These are phyloP conservation scores for Nigrospora oryzae DNA, from an alignment of 2,329 filamentous ascomycete genomes.

Conservation along the genomic window DNA sequence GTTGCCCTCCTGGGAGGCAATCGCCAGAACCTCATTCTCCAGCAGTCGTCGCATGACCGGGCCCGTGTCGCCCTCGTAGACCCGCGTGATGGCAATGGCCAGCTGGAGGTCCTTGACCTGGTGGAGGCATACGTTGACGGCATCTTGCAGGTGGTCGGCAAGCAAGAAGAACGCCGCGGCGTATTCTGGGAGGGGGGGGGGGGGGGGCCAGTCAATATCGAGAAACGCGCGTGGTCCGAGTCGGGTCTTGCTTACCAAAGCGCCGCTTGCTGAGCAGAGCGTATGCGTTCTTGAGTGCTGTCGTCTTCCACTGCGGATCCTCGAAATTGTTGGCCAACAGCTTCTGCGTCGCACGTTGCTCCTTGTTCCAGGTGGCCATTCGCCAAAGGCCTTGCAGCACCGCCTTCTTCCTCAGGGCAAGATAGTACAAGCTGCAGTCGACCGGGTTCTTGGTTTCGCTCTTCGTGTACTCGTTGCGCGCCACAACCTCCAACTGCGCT, in stretches of 20 bases:
- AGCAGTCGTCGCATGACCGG: constrained; percentile 66
- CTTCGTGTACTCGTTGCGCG: constrained; percentile 87
- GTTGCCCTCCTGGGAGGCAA: constrained; percentile 75
- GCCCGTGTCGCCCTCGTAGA: constrained; percentile 80
- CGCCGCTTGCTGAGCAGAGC: constrained; percentile 83
- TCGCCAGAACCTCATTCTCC: constrained; percentile 67
- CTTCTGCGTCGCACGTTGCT: constrained; percentile 72
- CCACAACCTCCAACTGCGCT: constrained; percentile 80
- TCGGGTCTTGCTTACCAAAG: constrained; percentile 51
- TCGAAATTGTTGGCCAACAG: constrained; percentile 87
- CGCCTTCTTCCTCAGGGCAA: constrained; percentile 84
- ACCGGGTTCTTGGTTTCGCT: constrained; percentile 82
- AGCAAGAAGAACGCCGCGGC: constrained; percentile 93
- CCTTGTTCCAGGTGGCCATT: constrained; percentile 82
- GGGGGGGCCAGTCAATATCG: constrained; percentile 30
- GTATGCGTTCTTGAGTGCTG: constrained; percentile 93
- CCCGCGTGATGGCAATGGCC: constrained; percentile 77
- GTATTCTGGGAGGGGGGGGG: constrained; percentile 76
- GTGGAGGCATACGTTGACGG: constrained; percentile 76
- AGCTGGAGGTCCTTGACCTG: constrained; percentile 86
- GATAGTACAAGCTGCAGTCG: constrained; percentile 84
- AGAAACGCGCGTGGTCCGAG: background rate
- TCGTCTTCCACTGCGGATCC: constrained; percentile 77
- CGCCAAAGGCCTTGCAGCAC: constrained; percentile 89
- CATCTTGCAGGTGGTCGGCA: constrained; percentile 75